These are phyloP conservation scores for Viridothelium virens DNA, from an alignment of 495 filamentous ascomycete genomes.

Conservation along the genomic window DNA sequence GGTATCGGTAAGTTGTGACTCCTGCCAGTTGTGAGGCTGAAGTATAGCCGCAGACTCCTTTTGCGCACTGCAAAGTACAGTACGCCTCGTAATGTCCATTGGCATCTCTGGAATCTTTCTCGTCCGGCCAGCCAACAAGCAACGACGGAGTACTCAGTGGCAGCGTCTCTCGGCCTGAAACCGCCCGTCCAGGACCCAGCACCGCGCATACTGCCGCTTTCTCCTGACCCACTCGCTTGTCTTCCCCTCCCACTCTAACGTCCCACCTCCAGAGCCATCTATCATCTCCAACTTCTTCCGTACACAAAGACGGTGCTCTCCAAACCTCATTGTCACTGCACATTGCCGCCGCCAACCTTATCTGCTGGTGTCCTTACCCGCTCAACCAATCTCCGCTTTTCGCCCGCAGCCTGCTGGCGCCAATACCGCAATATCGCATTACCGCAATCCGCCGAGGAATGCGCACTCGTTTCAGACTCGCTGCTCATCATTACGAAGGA, in stretches of 20 bases:
- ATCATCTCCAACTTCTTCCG: conserved; percentile 5
- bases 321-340: background rate
- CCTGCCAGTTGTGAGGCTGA: background rate
- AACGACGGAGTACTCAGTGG: no score
- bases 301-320: background rate
- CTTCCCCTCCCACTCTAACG: background rate
- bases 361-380: background rate
- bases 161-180: background rate
- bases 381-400: background rate
- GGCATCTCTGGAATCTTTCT: background rate
- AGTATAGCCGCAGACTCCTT: no score
- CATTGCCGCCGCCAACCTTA: background rate
- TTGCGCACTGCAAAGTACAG: no score
- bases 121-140: background rate
- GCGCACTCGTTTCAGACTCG: background rate
- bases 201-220: background rate
- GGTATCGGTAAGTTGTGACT: background rate
- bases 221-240: conserved; percentile 10
- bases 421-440: background rate
- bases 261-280: background rate
- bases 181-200: background rate
- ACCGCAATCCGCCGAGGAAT: conserved; percentile 10
- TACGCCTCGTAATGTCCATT: background rate
- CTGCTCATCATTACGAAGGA: background rate
- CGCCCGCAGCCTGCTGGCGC: background rate